These are phyloP conservation scores for Neocatenulostroma microsporum DNA, from an alignment of 2,329 filamentous ascomycete species.

Conservation along the genomic window DNA sequence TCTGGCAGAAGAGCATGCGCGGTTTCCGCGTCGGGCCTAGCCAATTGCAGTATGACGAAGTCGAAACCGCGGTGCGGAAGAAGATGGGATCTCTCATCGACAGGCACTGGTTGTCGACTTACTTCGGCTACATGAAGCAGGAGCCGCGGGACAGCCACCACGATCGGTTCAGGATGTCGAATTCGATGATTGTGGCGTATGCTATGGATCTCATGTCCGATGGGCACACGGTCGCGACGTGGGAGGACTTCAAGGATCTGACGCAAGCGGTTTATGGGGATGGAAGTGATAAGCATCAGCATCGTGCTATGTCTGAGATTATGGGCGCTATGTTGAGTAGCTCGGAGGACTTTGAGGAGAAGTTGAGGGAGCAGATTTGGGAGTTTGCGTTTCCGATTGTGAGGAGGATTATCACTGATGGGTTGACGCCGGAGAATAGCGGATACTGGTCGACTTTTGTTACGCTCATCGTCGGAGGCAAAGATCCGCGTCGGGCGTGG, in stretches of 20 bases:
- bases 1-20: slow-evolving; percentile 83
- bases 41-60: slow-evolving; percentile 69
- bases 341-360: slow-evolving; percentile 66
- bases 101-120: slow-evolving; percentile 75
- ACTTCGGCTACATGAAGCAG: slow-evolving; percentile 92
- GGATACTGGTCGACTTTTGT: slow-evolving; percentile 93
- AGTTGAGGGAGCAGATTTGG: slow-evolving; percentile 73
- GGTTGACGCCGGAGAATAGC: slow-evolving; percentile 86
- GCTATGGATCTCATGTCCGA: slow-evolving; percentile 84
- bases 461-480: slow-evolving; percentile 77
- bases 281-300: slow-evolving; percentile 94
- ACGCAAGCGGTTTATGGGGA: slow-evolving; percentile 74
- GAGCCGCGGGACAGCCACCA: slow-evolving; percentile 75
- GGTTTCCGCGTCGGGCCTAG: slow-evolving; percentile 66
- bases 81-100: slow-evolving; percentile 76
- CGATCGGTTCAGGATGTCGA: slow-evolving; percentile 85
- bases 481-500: slow-evolving; percentile 80
- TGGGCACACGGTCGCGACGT: slow-evolving; percentile 65
- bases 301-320: slow-evolving; percentile 91
- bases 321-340: slow-evolving; percentile 76
- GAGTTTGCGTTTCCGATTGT: slow-evolving; percentile 84
- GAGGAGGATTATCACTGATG: slow-evolving; percentile 78
- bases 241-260: slow-evolving; percentile 81
- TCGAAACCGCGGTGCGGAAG: slow-evolving; percentile 64
- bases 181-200: slow-evolving; percentile 78